Percentiles rank a stretch among this genome's conserved stretches.
Evolutionary conservation across 2,329 filamentous ascomycete genomes (phyloP).

Genomic region (Clonostachys solani): DNA sequence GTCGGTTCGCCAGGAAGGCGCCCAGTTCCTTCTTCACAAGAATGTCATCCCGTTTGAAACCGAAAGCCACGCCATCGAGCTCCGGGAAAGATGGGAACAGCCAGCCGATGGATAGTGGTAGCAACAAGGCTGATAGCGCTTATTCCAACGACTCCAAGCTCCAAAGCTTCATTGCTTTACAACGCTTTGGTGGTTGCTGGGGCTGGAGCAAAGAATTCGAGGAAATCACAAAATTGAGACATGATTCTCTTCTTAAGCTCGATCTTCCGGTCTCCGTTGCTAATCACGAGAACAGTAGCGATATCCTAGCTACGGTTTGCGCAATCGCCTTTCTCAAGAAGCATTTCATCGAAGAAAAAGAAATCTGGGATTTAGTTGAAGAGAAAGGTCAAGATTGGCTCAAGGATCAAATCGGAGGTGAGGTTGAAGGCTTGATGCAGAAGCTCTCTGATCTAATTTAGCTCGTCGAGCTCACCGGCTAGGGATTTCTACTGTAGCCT

Average conservation of each 20-base stretch:
- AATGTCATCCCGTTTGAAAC: no score
- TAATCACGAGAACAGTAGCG: neutral
- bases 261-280: constrained; percentile 4
- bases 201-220: constrained; percentile 19
- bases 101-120: neutral
- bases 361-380: constrained; percentile 62
- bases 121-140: neutral
- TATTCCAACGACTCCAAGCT: constrained; percentile 5
- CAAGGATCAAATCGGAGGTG: constrained; percentile 6
- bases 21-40: no score
- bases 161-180: constrained; percentile 41
- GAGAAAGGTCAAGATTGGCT: constrained; percentile 55
- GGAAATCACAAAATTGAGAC: constrained; percentile 12
- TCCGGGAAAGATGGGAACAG: neutral
- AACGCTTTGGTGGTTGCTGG: constrained; percentile 32
- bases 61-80: neutral
- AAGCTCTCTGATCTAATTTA: neutral
- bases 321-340: constrained; percentile 33
- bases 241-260: neutral
- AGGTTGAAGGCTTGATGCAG: neutral
- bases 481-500: no score
- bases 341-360: constrained; percentile 36
- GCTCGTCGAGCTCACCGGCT: no score
- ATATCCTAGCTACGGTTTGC: constrained; percentile 19
- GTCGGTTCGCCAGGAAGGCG: no score